Evolutionary conservation across 805 yeast genomes (phyloP), one percentile per base, ranked within the genome.

Genomic region (Ogataea pignaliae): DNA sequence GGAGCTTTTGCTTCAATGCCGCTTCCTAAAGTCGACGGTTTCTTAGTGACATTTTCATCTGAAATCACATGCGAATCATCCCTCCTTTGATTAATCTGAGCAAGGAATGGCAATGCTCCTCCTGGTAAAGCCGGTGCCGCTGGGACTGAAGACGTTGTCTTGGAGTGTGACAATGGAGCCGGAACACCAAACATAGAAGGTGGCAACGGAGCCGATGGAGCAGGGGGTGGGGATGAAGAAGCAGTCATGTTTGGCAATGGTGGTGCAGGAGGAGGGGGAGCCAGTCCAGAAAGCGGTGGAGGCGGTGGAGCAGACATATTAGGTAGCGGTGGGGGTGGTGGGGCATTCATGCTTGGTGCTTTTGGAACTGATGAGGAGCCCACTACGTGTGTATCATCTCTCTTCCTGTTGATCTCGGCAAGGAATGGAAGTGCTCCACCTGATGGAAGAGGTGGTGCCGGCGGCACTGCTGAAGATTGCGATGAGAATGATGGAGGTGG

Each of bases 81-180:
- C 58, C 84, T 67, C 56, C 74, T 76, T 34, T 73, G 70, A 47
- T 78, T 77, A 39, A 80, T 79, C 46, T 79, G 77, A 1, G 79
- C 79, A 39, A 79, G 66, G 52, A 80, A 79, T 7, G 86, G 85
- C 18, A 79, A 57, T 0, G 70, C 74, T 1, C 78, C 78, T 29
- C 63, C 65, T 8, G 29, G 14, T 13, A 30, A n/a, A 13, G 33
- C 33, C 13, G 33, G 33, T 4, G 62, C 47, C 12, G 56, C 54
- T 8, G 53, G 54, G 5, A n/a, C 10, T 13, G 14, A 13, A 12
- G 13, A 12, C 3, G 13, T 9, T 30, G 13, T 30, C 9, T 12
- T 36, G 38, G 54, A 47, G n/a, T 51, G 30, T 36, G 60, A 51
- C 6, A 60, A 50, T 7, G 68, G 53, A 6, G 51, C 34, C 10